Evolutionary conservation across 352 stramenopile species (phyloP).

Genomic region (Pythium scleroteichum): DNA sequence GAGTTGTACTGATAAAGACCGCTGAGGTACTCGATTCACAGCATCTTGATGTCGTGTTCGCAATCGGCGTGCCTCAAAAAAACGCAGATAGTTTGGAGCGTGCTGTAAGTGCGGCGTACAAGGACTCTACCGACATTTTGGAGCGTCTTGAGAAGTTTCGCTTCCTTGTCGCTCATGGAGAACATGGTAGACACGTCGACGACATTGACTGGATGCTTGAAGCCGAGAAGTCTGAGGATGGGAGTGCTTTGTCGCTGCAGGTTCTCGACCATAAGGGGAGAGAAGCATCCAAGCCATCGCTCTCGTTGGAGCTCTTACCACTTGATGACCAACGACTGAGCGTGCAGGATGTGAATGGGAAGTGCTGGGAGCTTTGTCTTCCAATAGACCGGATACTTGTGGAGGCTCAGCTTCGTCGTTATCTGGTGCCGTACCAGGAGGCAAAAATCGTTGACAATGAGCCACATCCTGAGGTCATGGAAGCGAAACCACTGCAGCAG

Average conservation of each 20-base stretch:
- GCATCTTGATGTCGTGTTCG: constrained; percentile 38
- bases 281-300: constrained; percentile 27
- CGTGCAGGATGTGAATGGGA: constrained; percentile 33
- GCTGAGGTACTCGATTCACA: constrained; percentile 28
- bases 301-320: constrained; percentile 43
- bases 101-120: constrained; percentile 32
- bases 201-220: constrained; percentile 27
- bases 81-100: constrained; percentile 39
- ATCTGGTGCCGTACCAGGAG: constrained; percentile 37
- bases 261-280: constrained; percentile 33
- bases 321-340: constrained; percentile 51
- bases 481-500: neutral
- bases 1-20: constrained; percentile 37
- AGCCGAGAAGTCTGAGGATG: neutral
- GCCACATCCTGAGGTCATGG: constrained; percentile 1
- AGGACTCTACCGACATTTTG: constrained; percentile 35
- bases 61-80: constrained; percentile 42
- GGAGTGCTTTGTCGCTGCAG: constrained; percentile 18
- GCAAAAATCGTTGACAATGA: constrained; percentile 27
- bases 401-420: constrained; percentile 47
- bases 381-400: constrained; percentile 40
- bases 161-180: neutral
- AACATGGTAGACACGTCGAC: neutral
- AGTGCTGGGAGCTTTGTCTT: constrained; percentile 45
- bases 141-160: constrained; percentile 29